Evolutionary conservation across 106 monocot species (phyloP).

Genomic region (Iris macrosiphon): DNA sequence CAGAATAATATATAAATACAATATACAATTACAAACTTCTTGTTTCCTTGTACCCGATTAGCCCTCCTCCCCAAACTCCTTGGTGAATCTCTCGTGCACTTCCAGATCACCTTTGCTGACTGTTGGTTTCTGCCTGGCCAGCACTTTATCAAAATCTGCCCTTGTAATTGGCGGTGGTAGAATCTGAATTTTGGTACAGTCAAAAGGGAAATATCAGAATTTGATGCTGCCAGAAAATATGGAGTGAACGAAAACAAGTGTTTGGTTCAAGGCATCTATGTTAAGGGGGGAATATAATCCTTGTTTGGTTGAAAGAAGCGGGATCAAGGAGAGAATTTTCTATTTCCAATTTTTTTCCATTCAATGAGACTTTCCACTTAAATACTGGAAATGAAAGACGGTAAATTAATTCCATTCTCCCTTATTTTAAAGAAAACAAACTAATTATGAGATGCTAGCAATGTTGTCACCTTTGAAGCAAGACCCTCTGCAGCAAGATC

Average conservation of each 20-base stretch:
- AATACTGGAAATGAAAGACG: background rate
- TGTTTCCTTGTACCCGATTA: background rate
- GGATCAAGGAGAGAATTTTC: too few relatives aligned
- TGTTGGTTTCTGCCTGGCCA: conserved; percentile 66
- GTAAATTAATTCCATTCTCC: background rate
- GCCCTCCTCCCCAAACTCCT: conserved; percentile 81
- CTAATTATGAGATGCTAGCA: background rate
- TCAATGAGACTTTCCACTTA: too few relatives aligned
- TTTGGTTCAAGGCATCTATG: too few relatives aligned
- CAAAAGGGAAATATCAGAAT: background rate
- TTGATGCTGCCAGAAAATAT: too few relatives aligned
- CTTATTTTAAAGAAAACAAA: background rate
- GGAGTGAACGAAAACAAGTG: too few relatives aligned
- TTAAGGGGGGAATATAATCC: too few relatives aligned
- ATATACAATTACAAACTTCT: conserved; percentile 17
- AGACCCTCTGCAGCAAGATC: conserved; percentile 69
- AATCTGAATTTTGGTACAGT: conserved; percentile 25
- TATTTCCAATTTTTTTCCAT: too few relatives aligned
- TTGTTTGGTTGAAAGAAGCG: too few relatives aligned
- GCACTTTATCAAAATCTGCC: conserved; percentile 65
- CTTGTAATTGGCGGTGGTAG: conserved; percentile 63
- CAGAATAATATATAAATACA: conserved; percentile 14
- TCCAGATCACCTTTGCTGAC: conserved; percentile 68
- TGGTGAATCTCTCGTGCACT: conserved; percentile 74
- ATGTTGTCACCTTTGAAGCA: conserved; percentile 34